A percentile compares a stretch with the other conserved stretches of the same genome.
Evolutionary conservation across 352 stramenopile genomes (phyloP).

Genomic region (Elongisporangium anandrum): DNA sequence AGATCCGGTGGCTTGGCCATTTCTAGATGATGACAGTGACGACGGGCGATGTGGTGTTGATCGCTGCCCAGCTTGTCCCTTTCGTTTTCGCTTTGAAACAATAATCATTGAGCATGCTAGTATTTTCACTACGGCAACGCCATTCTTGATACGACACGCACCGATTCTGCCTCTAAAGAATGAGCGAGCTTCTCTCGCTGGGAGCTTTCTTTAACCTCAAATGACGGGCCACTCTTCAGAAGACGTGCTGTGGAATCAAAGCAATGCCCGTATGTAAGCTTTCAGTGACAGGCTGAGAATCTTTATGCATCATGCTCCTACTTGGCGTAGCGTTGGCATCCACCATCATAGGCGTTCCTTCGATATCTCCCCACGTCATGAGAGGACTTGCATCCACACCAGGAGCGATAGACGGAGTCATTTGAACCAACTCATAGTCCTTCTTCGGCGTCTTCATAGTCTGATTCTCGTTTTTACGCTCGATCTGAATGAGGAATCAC

Average conservation of each 20-base stretch:
- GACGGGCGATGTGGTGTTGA: slow-evolving; percentile 2
- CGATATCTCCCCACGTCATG: slow-evolving; percentile 86
- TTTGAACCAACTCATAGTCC: slow-evolving; percentile 55
- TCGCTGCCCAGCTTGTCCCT: background rate
- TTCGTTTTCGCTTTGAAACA: slow-evolving; percentile 1
- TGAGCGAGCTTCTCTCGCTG: slow-evolving; percentile 58
- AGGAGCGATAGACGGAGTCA: slow-evolving; percentile 75
- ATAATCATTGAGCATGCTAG: background rate
- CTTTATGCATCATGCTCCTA: slow-evolving; percentile 9
- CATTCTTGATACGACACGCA: slow-evolving; percentile 14
- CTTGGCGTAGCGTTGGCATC: slow-evolving; percentile 29
- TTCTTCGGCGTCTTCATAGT: slow-evolving; percentile 9
- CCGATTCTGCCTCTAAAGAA: slow-evolving; percentile 52
- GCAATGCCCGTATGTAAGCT: background rate
- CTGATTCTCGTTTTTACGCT: background rate
- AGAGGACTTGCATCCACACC: slow-evolving; percentile 69
- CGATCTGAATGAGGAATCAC: background rate
- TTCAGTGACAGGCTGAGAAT: background rate
- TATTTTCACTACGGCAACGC: background rate
- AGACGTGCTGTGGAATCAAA: slow-evolving; percentile 21
- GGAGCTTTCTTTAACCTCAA: slow-evolving; percentile 64
- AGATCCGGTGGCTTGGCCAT: slow-evolving; percentile 17
- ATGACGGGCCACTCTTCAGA: slow-evolving; percentile 32
- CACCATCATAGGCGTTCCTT: slow-evolving; percentile 68
- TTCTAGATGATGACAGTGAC: slow-evolving; percentile 15